Conservation (phyloP, 202 grass and related monocot genomes). For the Bolboschoenoplectus hybrid region DNA sequence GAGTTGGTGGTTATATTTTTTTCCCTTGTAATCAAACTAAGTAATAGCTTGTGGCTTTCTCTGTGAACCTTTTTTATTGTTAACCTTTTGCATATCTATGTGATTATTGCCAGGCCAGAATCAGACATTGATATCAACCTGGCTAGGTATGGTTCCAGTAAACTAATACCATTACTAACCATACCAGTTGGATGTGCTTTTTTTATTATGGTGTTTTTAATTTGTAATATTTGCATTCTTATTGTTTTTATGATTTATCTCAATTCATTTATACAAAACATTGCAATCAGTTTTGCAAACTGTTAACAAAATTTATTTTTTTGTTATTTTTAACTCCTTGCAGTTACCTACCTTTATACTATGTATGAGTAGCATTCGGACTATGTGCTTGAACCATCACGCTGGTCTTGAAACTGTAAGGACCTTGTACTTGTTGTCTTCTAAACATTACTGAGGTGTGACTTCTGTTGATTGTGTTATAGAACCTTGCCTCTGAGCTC, state of each 20-base stretch:
- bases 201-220: slow-evolving; percentile 14
- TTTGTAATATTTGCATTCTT: not conserved
- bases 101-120: not conserved
- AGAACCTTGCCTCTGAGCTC: not conserved
- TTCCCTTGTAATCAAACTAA: not conserved
- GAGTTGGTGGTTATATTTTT: not conserved
- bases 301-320: not conserved
- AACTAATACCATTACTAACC: not conserved
- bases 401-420: slow-evolving; percentile 86
- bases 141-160: not conserved
- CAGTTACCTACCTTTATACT: slow-evolving; percentile 85
- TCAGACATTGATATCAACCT: not conserved
- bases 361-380: slow-evolving; percentile 79
- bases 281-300: not conserved
- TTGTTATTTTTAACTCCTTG: slow-evolving; percentile 32
- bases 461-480: not conserved
- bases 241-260: slow-evolving; percentile 23
- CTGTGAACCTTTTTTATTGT: not conserved
- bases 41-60: not conserved
- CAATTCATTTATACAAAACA: not conserved
- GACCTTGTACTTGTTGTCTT: slow-evolving; percentile 45
- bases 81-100: not conserved
- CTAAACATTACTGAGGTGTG: slow-evolving; percentile 10
- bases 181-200: slow-evolving; percentile 4
- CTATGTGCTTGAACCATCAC: slow-evolving; percentile 78